Percentiles rank a stretch among this genome's conserved stretches.
Conservation (phyloP, 225 moss, liverwort and hornwort species). For the Bryum argenteum region DNA sequence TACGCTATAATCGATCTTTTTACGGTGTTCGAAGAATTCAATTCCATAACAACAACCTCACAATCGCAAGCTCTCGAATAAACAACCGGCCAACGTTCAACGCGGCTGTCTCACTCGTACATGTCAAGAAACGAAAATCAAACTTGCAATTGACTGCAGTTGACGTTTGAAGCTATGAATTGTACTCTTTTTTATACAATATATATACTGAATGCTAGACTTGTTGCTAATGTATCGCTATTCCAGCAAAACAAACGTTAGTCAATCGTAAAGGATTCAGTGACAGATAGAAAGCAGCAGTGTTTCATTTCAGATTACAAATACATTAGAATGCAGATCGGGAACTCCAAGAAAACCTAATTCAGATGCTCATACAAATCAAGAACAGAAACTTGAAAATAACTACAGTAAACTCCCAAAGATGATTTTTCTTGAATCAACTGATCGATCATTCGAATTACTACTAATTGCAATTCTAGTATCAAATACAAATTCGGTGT, state of each 20-base stretch:
- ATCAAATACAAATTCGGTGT: neutral
- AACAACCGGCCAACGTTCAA: neutral
- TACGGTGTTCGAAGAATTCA: conserved; percentile 5
- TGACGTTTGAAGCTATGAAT: neutral
- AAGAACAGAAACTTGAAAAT: too few species aligned
- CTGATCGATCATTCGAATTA: too few species aligned
- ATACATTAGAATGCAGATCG: too few species aligned
- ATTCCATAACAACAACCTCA: conserved; percentile 10
- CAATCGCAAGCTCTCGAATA: neutral
- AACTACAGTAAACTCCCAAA: too few species aligned
- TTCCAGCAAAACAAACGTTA: neutral
- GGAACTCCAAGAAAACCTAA: too few species aligned
- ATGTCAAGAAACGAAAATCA: neutral
- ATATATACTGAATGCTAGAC: neutral
- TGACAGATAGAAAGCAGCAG: too few species aligned
- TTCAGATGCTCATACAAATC: too few species aligned
- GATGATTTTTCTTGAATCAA: too few species aligned
- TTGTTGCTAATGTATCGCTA: neutral
- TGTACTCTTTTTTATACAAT: neutral
- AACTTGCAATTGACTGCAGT: neutral
- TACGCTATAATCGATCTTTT: conserved; percentile 19
- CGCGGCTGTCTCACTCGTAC: neutral
- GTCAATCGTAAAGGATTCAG: too few species aligned
- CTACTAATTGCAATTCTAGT: neutral
- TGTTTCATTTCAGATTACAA: too few species aligned